Percentiles rank a stretch among this genome's conserved stretches.
Conservation (phyloP, 1,284 basidiomycete species). For the Xerocomus amazonicus region DNA sequence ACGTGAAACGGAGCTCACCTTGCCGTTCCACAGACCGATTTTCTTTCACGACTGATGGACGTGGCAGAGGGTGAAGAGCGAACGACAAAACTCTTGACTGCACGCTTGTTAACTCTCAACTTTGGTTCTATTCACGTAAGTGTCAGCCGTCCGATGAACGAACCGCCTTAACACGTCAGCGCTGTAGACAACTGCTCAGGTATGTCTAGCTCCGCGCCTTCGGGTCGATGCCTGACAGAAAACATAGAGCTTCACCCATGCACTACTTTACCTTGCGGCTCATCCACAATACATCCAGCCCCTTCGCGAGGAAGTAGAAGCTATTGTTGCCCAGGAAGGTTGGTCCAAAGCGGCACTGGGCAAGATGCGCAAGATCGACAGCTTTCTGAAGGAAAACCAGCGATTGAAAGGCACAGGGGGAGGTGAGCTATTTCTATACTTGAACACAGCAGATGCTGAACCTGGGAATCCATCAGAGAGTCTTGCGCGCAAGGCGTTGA, state of each 20-base stretch:
- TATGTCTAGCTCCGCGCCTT: slow-evolving; percentile 1
- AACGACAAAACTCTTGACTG: slow-evolving; percentile 28
- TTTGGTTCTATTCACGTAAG: slow-evolving; percentile 39
- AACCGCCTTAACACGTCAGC: background rate
- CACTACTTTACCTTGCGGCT: slow-evolving; percentile 36
- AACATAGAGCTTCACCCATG: slow-evolving; percentile 33
- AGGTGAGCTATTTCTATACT: slow-evolving; percentile 20
- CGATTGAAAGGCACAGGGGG: slow-evolving; percentile 31
- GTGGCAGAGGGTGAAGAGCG: slow-evolving; percentile 32
- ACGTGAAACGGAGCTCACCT: background rate
- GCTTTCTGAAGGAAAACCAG: slow-evolving; percentile 44
- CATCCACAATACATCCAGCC: slow-evolving; percentile 37
- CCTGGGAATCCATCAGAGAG: slow-evolving; percentile 23
- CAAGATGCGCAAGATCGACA: slow-evolving; percentile 45
- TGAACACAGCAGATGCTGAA: background rate
- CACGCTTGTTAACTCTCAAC: slow-evolving; percentile 34
- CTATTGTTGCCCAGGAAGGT: slow-evolving; percentile 36
- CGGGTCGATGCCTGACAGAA: background rate
- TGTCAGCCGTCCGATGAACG: too few relatives aligned
- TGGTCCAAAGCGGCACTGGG: slow-evolving; percentile 42
- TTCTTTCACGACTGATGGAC: slow-evolving; percentile 46
- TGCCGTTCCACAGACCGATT: slow-evolving; percentile 33
- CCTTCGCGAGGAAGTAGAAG: slow-evolving; percentile 44
- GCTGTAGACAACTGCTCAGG: slow-evolving; percentile 15
- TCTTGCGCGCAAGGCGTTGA: slow-evolving; percentile 33